Conservation (phyloP, 352 stramenopile genomes). For the Stramenopiles sp. region DNA sequence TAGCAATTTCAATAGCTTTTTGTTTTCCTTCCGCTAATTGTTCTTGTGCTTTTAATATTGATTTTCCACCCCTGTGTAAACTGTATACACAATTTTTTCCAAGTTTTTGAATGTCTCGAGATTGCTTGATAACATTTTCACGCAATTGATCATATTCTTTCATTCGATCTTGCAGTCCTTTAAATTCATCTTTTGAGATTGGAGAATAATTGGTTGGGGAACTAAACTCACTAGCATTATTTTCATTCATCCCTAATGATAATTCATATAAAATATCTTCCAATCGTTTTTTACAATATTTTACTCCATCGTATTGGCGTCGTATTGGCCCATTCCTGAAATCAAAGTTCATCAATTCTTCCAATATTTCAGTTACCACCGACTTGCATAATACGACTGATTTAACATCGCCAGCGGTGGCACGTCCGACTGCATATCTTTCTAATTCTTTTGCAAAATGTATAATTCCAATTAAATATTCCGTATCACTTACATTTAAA, state of each 20-base stretch:
- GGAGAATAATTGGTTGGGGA: not conserved
- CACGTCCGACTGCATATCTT: constrained; percentile 58
- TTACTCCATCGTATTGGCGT: constrained; percentile 77
- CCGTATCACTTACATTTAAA: no score
- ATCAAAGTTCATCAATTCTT: constrained; percentile 72
- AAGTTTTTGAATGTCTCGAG: constrained; percentile 74
- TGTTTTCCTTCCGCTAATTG: no score
- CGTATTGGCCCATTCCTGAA: constrained; percentile 73
- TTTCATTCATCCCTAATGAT: constrained; percentile 17
- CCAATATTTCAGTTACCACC: constrained; percentile 58
- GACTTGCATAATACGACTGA: constrained; percentile 49
- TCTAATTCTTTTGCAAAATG: constrained; percentile 48
- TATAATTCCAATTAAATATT: no score
- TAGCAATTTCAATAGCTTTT: no score
- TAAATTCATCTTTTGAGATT: constrained; percentile 17
- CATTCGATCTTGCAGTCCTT: constrained; percentile 27
- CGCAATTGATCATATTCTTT: constrained; percentile 67
- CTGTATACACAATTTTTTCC: constrained; percentile 83
- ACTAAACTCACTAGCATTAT: not conserved
- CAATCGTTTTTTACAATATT: constrained; percentile 76
- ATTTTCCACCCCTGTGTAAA: constrained; percentile 69
- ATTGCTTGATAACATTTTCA: constrained; percentile 81
- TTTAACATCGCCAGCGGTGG: constrained; percentile 49
- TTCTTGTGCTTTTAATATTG: no score
- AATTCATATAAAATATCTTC: constrained; percentile 41